Evolutionary conservation across 805 yeast species (phyloP).

Genomic region (Lachancea meyersii): DNA sequence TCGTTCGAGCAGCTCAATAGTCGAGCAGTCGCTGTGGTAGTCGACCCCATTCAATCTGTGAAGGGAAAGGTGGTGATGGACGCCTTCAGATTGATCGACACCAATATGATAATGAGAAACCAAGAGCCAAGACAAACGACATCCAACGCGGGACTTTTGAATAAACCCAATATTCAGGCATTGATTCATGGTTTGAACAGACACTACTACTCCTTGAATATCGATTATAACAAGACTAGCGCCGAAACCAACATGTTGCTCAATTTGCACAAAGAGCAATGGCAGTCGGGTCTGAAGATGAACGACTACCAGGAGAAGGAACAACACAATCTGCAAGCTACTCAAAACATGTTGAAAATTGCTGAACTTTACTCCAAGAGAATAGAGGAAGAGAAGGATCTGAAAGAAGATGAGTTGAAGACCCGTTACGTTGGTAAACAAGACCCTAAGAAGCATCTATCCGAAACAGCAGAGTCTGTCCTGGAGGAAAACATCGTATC

Average conservation of each 20-base stretch:
- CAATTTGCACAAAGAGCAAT: slow-evolving; percentile 88
- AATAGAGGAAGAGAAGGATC: slow-evolving; percentile 84
- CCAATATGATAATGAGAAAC: slow-evolving; percentile 85
- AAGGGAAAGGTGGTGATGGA: slow-evolving; percentile 98
- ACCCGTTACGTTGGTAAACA: slow-evolving; percentile 97
- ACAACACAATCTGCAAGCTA: slow-evolving; percentile 62
- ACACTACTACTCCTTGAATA: slow-evolving; percentile 91
- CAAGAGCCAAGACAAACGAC: slow-evolving; percentile 98
- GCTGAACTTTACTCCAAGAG: slow-evolving; percentile 86
- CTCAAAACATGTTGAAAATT: slow-evolving; percentile 76
- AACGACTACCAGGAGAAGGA: slow-evolving; percentile 74
- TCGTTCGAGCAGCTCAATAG: slow-evolving; percentile 93
- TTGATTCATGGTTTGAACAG: slow-evolving; percentile 95
- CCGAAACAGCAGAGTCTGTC: slow-evolving; percentile 77
- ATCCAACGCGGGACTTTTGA: slow-evolving; percentile 88
- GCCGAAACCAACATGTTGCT: slow-evolving; percentile 90
- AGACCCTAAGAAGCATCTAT: slow-evolving; percentile 96
- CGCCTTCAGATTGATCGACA: slow-evolving; percentile 90
- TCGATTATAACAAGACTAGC: slow-evolving; percentile 87
- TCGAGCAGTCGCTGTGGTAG: slow-evolving; percentile 96
- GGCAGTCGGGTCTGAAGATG: slow-evolving; percentile 89
- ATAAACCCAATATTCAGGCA: slow-evolving; percentile 95
- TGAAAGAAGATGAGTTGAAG: slow-evolving; percentile 80
- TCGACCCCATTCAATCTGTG: slow-evolving; percentile 97
- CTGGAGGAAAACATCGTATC: slow-evolving; percentile 89